Conservation (phyloP, 169 alveolate genomes). For the Condylostoma magnum region DNA sequence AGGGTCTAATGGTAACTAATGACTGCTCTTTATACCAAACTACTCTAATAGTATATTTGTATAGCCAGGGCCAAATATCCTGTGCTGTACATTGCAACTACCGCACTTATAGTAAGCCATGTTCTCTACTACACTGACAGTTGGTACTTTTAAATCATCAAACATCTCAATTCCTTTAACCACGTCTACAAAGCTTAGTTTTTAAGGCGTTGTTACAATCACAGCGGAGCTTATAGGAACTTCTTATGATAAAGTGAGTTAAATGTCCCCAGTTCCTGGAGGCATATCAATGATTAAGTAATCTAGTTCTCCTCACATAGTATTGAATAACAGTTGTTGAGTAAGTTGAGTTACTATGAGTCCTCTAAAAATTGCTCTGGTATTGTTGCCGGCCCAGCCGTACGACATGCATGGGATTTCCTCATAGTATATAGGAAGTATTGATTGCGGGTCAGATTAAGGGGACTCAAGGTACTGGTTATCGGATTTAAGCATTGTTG, state of each 20-base stretch:
- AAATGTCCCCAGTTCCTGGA: slow-evolving; percentile 99
- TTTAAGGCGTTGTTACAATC: slow-evolving; percentile 95
- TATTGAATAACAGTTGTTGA: slow-evolving; percentile 84
- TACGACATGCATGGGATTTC: slow-evolving; percentile 92
- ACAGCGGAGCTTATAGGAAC: slow-evolving; percentile 88
- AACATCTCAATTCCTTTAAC: slow-evolving; percentile 94
- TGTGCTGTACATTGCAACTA: slow-evolving; percentile 83
- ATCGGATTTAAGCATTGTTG: slow-evolving; percentile 85
- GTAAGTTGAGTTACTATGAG: slow-evolving; percentile 93
- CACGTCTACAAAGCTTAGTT: slow-evolving; percentile 91
- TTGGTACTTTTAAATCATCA: slow-evolving; percentile 89
- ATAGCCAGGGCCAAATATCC: slow-evolving; percentile 86
- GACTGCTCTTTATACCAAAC: slow-evolving; percentile 81
- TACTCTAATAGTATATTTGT: slow-evolving; percentile 62
- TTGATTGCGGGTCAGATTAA: slow-evolving; percentile 59
- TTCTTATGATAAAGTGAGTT: slow-evolving; percentile 93
- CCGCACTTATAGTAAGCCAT: slow-evolving; percentile 93
- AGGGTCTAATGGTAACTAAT: slow-evolving; percentile 76
- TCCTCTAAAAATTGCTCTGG: slow-evolving; percentile 91
- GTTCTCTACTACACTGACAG: slow-evolving; percentile 92
- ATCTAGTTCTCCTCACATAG: slow-evolving; percentile 98
- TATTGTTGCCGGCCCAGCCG: slow-evolving; percentile 82
- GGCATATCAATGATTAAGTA: slow-evolving; percentile 98
- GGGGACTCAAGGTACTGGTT: slow-evolving; percentile 51
- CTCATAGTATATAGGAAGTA: slow-evolving; percentile 74